These are phyloP conservation scores for Blastobotrys petasosporus DNA, from an alignment of 1,139 yeast species.

Conservation along the genomic window DNA sequence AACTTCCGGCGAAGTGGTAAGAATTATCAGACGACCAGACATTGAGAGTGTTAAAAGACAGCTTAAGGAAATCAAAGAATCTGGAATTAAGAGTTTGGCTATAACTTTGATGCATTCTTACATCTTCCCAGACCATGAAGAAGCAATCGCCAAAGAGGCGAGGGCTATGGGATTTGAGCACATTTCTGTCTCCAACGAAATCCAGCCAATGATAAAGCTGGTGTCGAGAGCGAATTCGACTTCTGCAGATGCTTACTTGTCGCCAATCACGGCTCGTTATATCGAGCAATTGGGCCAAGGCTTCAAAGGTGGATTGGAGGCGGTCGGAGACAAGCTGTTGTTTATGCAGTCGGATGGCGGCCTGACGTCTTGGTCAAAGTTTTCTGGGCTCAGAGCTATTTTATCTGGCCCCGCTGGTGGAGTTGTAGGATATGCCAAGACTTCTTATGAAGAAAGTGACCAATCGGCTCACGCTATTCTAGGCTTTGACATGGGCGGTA, in stretches of 20 bases:
- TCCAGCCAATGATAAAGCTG: conserved; percentile 69
- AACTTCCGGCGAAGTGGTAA: conserved; percentile 57
- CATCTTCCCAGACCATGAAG: conserved; percentile 63
- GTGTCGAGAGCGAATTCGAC: conserved; percentile 69
- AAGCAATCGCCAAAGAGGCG: conserved; percentile 52
- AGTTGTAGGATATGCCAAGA: conserved; percentile 50
- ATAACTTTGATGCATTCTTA: conserved; percentile 65
- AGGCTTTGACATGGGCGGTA: conserved; percentile 60
- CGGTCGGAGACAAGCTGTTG: conserved; percentile 40
- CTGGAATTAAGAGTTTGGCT: conserved; percentile 62
- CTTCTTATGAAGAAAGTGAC: conserved; percentile 38
- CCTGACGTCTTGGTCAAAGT: conserved; percentile 42
- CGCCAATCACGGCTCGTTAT: conserved; percentile 64
- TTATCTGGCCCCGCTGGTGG: conserved; percentile 59
- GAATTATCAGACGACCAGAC: conserved; percentile 48
- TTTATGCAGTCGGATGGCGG: conserved; percentile 62
- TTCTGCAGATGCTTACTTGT: conserved; percentile 70
- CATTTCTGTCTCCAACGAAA: conserved; percentile 57
- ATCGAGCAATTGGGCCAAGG: conserved; percentile 57
- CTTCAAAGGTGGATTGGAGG: conserved; percentile 45
- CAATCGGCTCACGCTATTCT: conserved; percentile 32
- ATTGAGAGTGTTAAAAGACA: conserved; percentile 36
- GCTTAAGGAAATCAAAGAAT: conserved; percentile 41
- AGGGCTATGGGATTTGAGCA: conserved; percentile 52
- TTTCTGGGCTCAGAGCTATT: conserved; percentile 47